Evolutionary conservation across 345 rosid species (phyloP).

Genomic region (Lumnitzera littorea): DNA sequence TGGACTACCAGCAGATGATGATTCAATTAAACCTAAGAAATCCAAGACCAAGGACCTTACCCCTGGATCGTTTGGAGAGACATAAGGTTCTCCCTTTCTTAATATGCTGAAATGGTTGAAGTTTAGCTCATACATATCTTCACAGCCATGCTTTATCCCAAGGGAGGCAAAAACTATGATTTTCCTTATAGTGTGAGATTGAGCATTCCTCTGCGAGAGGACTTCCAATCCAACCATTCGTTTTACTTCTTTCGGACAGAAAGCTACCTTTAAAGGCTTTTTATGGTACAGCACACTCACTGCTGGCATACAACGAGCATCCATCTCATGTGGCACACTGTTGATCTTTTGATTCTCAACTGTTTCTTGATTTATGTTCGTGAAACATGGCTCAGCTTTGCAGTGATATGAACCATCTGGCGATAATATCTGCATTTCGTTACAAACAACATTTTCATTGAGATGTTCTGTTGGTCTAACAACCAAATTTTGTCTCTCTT

Average conservation of each 20-base stretch:
- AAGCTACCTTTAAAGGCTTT: constrained; percentile 35
- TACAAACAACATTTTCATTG: too few species aligned
- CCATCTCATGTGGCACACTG: too few species aligned
- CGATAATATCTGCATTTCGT: too few species aligned
- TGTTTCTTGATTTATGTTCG: constrained; percentile 6
- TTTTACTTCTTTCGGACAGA: constrained; percentile 51
- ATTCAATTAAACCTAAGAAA: not conserved
- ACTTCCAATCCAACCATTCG: constrained; percentile 28
- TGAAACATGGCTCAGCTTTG: not conserved
- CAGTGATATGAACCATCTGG: too few species aligned
- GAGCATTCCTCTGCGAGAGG: constrained; percentile 35
- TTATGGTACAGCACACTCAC: constrained; percentile 8
- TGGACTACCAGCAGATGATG: too few species aligned
- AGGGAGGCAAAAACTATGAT: constrained; percentile 46
- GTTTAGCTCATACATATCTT: constrained; percentile 45
- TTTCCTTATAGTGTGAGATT: constrained; percentile 52
- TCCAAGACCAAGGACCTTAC: constrained; percentile 16
- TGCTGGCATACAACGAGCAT: not conserved
- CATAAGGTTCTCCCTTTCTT: constrained; percentile 39
- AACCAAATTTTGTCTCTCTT: too few species aligned
- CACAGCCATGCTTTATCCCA: constrained; percentile 49
- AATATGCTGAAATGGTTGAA: constrained; percentile 46
- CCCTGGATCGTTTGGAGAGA: constrained; percentile 40
- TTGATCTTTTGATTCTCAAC: not conserved
- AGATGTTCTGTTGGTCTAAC: too few species aligned